A percentile compares a stretch with the other conserved stretches of the same genome.
Evolutionary conservation across 169 alveolate genomes (phyloP).

Genomic region (Nephromyces sp.): DNA sequence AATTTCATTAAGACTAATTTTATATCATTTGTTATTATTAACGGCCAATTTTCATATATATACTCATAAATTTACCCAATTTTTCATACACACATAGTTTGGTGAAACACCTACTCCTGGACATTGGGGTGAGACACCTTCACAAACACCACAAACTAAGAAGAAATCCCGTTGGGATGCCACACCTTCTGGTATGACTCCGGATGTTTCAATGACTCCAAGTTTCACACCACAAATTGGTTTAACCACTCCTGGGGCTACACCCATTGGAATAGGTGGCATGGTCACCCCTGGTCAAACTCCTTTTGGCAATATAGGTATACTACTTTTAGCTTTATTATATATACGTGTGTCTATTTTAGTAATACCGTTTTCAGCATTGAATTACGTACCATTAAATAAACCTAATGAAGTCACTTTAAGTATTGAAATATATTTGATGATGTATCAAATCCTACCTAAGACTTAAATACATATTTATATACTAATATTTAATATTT

Average conservation of each 20-base stretch:
- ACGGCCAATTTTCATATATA: too few relatives aligned
- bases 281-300: constrained; percentile 61
- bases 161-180: constrained; percentile 41
- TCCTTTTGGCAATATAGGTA: constrained; percentile 51
- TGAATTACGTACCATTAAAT: too few relatives aligned
- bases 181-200: constrained; percentile 21
- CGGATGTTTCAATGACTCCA: constrained; percentile 23
- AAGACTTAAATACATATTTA: too few relatives aligned
- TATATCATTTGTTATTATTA: too few relatives aligned
- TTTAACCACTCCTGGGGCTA: constrained; percentile 18
- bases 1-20: too few relatives aligned
- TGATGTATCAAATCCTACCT: too few relatives aligned
- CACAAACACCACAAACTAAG: constrained; percentile 2
- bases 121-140: constrained; percentile 46
- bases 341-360: not conserved
- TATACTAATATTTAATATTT: too few relatives aligned
- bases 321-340: not conserved
- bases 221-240: constrained; percentile 27
- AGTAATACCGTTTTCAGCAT: not conserved
- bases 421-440: too few relatives aligned
- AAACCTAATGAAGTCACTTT: too few relatives aligned
- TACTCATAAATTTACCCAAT: too few relatives aligned
- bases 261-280: constrained; percentile 41
- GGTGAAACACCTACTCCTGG: constrained; percentile 42
- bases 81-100: not conserved